These are phyloP conservation scores for Pichia gijzeniarum DNA, from an alignment of 805 yeast genomes.

Conservation along the genomic window DNA sequence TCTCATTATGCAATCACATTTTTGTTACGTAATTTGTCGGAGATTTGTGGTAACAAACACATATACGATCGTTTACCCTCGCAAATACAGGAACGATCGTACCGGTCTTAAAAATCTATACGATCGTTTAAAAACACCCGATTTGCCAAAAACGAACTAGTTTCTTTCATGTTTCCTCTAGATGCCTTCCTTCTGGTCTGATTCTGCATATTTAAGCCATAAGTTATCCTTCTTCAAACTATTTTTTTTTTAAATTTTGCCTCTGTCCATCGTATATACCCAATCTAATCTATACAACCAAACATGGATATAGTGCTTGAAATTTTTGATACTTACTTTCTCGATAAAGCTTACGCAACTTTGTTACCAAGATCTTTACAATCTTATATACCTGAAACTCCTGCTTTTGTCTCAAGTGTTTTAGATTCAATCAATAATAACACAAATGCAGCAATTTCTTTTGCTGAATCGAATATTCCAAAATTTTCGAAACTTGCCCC, in stretches of 20 bases:
- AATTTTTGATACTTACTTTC: slow-evolving; percentile 59
- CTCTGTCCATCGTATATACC: background rate
- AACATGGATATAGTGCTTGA: slow-evolving; percentile 90
- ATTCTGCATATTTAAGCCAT: too few relatives aligned
- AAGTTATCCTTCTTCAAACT: too few relatives aligned
- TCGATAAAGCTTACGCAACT: slow-evolving; percentile 71
- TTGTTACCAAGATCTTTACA: slow-evolving; percentile 54
- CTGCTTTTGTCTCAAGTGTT: slow-evolving; percentile 20
- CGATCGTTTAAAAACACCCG: slow-evolving; percentile 3
- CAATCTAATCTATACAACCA: background rate
- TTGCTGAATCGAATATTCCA: background rate
- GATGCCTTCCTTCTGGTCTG: background rate
- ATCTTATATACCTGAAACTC: slow-evolving; percentile 26
- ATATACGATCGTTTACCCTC: too few relatives aligned
- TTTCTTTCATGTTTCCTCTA: background rate
- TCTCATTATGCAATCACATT: too few relatives aligned
- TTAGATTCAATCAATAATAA: slow-evolving; percentile 21
- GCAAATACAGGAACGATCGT: too few relatives aligned
- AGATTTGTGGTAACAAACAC: too few relatives aligned
- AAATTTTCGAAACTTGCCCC: background rate
- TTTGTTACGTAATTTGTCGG: too few relatives aligned
- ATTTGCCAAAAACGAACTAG: background rate
- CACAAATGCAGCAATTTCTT: slow-evolving; percentile 20
- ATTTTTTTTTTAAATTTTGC: background rate
- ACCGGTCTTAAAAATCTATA: background rate